These are phyloP conservation scores for Laburnicola sp. DNA, from an alignment of 2,329 filamentous ascomycete genomes.

Conservation along the genomic window DNA sequence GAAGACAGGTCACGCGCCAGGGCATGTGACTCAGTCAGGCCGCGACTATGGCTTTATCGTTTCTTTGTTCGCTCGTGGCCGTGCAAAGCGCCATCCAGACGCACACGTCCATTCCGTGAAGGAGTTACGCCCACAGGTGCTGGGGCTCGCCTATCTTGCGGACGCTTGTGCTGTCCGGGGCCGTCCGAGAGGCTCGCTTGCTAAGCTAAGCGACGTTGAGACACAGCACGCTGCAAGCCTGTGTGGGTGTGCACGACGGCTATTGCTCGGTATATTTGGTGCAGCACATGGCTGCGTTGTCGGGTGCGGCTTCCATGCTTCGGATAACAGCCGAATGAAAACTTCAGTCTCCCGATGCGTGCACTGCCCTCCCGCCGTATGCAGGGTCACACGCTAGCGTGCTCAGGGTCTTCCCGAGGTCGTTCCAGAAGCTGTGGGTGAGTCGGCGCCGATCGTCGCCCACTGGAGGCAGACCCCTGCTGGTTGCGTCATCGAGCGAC, in stretches of 20 bases:
- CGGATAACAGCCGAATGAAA: conserved; percentile 7
- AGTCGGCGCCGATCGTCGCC: conserved; percentile 14
- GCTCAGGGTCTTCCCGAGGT: background rate
- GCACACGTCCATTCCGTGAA: background rate
- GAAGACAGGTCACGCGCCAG: conserved; percentile 11
- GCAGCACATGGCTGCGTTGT: background rate
- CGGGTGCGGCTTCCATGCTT: background rate
- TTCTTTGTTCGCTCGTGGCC: background rate
- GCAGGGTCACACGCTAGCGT: conserved; percentile 4
- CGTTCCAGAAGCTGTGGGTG: conserved; percentile 5
- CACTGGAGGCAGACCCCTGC: conserved; percentile 1
- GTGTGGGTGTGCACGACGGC: background rate
- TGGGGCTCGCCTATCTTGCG: conserved; percentile 2
- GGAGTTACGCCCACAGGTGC: background rate
- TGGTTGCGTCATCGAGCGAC: conserved; percentile 18
- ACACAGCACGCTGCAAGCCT: background rate
- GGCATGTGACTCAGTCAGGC: conserved; percentile 8
- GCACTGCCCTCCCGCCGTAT: background rate
- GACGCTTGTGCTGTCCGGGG: background rate
- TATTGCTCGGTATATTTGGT: conserved; percentile 10
- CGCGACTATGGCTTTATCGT: conserved; percentile 4
- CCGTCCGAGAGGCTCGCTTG: background rate
- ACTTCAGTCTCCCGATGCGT: background rate
- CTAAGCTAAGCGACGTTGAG: background rate
- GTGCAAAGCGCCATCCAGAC: background rate